Evolutionary conservation across 2,329 filamentous ascomycete genomes (phyloP).

Genomic region (Neopestalotiopsis clavispora): DNA sequence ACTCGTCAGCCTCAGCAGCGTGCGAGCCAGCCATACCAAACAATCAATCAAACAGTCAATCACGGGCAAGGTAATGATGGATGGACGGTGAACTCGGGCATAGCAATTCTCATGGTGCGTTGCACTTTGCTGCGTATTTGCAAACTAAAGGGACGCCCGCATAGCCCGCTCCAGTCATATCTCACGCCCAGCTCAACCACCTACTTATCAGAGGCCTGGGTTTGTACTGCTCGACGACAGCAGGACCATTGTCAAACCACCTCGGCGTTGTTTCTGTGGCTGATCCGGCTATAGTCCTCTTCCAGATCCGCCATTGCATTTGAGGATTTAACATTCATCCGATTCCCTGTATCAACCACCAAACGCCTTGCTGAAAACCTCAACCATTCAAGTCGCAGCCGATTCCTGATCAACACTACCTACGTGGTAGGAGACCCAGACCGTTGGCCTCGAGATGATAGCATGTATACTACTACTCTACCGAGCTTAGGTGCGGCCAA

Average conservation of each 20-base stretch:
- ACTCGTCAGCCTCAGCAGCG: not conserved
- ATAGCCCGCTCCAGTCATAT: not conserved
- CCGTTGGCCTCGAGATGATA: not conserved
- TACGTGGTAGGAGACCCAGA: not conserved
- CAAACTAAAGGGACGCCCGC: not conserved
- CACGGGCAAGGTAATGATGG: not conserved
- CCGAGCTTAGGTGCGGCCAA: not conserved
- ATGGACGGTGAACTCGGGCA: not conserved
- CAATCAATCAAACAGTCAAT: too few relatives aligned
- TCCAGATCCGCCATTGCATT: not conserved
- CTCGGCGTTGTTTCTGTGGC: not conserved
- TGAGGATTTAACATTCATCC: not conserved
- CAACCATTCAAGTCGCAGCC: not conserved
- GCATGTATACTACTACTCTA: not conserved
- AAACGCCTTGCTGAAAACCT: not conserved
- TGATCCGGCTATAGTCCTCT: not conserved
- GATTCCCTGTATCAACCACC: not conserved
- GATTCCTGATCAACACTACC: not conserved
- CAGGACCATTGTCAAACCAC: not conserved
- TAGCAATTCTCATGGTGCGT: not conserved
- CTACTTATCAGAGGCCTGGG: not conserved
- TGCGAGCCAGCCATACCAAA: not conserved
- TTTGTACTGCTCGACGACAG: not conserved
- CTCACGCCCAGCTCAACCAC: not conserved
- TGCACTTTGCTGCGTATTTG: not conserved